Conservation (phyloP, 1,139 yeast species). For the Saccharomyces pastorianus region DNA sequence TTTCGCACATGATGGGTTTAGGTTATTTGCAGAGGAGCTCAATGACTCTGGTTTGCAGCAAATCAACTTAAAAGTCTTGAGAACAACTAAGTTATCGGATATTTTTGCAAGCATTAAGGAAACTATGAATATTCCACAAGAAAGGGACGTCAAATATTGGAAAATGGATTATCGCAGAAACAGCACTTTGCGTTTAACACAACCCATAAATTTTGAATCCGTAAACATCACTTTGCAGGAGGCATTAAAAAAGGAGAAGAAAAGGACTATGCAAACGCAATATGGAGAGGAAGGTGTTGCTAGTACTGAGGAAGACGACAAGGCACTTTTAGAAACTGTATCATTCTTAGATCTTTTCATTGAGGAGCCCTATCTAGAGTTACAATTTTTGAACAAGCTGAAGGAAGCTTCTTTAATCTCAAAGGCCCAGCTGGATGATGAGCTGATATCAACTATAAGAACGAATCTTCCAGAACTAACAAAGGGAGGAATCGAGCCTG, state of each 20-base stretch:
- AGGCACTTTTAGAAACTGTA: conserved; percentile 8
- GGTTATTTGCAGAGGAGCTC: conserved; percentile 43
- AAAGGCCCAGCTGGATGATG: conserved; percentile 11
- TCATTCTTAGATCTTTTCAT: conserved; percentile 22
- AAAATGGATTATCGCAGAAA: conserved; percentile 63
- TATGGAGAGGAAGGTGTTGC: neutral
- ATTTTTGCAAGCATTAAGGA: conserved; percentile 46
- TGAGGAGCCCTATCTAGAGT: conserved; percentile 30
- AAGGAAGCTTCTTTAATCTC: conserved; percentile 10
- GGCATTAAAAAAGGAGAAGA: conserved; percentile 34
- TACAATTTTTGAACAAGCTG: conserved; percentile 15
- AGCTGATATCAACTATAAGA: conserved; percentile 18
- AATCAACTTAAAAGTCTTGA: conserved; percentile 44
- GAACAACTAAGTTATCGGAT: conserved; percentile 46
- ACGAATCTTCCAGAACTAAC: conserved; percentile 11
- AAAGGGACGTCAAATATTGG: conserved; percentile 50
- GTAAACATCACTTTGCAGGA: conserved; percentile 38
- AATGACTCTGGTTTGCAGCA: conserved; percentile 47
- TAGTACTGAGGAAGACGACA: conserved; percentile 11
- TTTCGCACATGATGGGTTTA: conserved; percentile 46
- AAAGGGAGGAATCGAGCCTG: conserved; percentile 7
- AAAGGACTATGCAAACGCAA: neutral
- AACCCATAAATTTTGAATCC: conserved; percentile 37
- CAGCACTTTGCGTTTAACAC: conserved; percentile 60
- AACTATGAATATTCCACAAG: conserved; percentile 35